Percentiles rank a stretch among this genome's conserved stretches.
phyloP scores from a whole-genome alignment of 225 moss, liverwort and hornwort species.

The Pleurozium schreberi region DNA sequence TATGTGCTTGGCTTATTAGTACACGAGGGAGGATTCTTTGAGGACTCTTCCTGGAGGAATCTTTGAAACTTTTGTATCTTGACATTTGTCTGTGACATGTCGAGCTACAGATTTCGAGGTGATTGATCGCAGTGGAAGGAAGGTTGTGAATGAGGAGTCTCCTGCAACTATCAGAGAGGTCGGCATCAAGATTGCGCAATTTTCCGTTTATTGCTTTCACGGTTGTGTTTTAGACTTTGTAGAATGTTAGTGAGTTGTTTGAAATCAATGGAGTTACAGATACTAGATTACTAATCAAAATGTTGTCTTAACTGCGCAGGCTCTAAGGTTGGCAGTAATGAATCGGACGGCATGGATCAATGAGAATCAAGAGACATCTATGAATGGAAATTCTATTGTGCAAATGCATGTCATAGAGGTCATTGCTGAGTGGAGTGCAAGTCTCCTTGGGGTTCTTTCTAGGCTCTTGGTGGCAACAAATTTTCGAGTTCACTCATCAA shows the following conservation, averaged over 20 bases:
- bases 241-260: not conserved
- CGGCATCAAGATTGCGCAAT: not conserved
- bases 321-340: not conserved
- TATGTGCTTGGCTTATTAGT: no score
- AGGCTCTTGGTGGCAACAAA: constrained; percentile 23
- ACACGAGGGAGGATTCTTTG: not conserved
- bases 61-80: not conserved
- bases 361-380: constrained; percentile 7
- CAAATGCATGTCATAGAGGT: constrained; percentile 4
- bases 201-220: not conserved
- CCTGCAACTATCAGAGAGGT: constrained; percentile 21
- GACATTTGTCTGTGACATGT: not conserved
- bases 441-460: constrained; percentile 32
- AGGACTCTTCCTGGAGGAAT: not conserved
- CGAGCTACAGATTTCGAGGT: not conserved
- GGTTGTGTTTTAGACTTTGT: not conserved
- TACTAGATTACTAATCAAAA: not conserved
- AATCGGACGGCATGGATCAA: accelerated
- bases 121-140: not conserved
- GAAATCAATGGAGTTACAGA: not conserved
- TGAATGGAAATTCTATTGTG: constrained; percentile 12
- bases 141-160: not conserved
- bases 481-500: constrained; percentile 43
- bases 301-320: not conserved
- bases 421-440: not conserved